These are phyloP conservation scores for Malus asiatica DNA, from an alignment of 306 rosid genomes.

Conservation along the genomic window DNA sequence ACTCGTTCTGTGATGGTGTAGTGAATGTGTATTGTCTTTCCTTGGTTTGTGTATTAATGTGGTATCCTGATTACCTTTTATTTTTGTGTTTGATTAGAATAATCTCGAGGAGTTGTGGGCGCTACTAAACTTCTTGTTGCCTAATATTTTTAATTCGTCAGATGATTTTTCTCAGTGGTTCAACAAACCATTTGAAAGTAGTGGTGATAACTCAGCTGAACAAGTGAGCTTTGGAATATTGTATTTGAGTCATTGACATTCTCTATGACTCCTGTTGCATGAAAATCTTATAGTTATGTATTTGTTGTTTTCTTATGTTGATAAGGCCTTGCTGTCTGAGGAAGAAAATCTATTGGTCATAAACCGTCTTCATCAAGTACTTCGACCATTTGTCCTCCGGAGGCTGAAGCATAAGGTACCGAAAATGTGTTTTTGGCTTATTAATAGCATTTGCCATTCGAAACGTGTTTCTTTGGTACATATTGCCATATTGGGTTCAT, in stretches of 20 bases:
- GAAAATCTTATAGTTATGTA: conserved; percentile 10
- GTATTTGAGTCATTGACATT: conserved; percentile 12
- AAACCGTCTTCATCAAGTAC: conserved; percentile 97
- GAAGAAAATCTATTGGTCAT: conserved; percentile 99
- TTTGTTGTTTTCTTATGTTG: conserved; percentile 18
- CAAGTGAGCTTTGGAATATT: conserved; percentile 46
- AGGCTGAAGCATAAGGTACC: conserved; percentile 97
- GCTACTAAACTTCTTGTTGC: conserved; percentile 90
- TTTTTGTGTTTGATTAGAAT: conserved; percentile 51
- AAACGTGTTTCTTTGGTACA: not conserved
- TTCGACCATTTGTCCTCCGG: conserved; percentile 97
- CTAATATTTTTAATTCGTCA: conserved; percentile 92
- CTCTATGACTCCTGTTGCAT: not conserved
- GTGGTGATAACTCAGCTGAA: conserved; percentile 86
- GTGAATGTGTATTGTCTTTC: conserved; percentile 3
- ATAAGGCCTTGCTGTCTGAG: conserved; percentile 89
- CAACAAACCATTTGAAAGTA: conserved; percentile 93
- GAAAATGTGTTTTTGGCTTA: conserved; percentile 10
- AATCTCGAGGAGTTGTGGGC: conserved; percentile 99
- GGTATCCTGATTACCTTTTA: conserved; percentile 19
- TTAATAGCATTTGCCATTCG: conserved; percentile 1
- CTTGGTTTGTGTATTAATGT: conserved; percentile 5
- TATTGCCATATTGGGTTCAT: not conserved
- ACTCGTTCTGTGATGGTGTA: not conserved
- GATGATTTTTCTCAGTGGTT: conserved; percentile 99